Base-by-base conservation (phyloP, 257 asterid genomes). In the Buddleja alternifolia region DNA sequence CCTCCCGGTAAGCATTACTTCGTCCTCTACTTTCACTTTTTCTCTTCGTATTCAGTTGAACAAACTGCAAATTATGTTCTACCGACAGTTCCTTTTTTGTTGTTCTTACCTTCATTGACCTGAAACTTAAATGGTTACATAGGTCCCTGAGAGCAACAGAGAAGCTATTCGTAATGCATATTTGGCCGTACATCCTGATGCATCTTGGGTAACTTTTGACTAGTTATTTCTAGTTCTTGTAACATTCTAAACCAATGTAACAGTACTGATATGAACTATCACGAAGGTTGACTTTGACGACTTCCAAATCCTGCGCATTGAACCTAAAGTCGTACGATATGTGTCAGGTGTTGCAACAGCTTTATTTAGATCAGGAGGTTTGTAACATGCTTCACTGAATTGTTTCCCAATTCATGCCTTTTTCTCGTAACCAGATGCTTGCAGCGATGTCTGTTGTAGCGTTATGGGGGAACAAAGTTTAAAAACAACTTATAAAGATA, bases 201-300 rank as follows among this genome's bases (percentile, higher is more conserved):
- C 99, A 64, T 89, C 91, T 47, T 94, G 99, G 99, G 99, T 91
- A 80, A 68, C 52, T 29, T 72, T 44, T n/a, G 17, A 29, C 42
- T 70, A 34, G 64, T 59, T 57, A 47, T 62, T 70, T 72, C 53
- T 37, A 20, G 48, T 60, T 42, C 32, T 25, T 75, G 44, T n/a
- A n/a, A n/a, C n/a, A 70, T 60, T 14, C n/a, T n/a, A n/a, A n/a
- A n/a, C n/a, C n/a, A n/a, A n/a, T n/a, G n/a, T n/a, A n/a, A n/a
- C n/a, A n/a, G n/a, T 56, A 11, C 61, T 80, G 64, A 80, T 59
- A 34, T 41, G 58, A 74, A 23, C 40, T 51, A 60, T 66, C 75
- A 19, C 77, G 76, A 80, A 90, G 99, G 99, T 94, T 67, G 97
- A 94, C 78, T 94, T 89, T 76, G 99, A 97, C 57, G 99, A 94